A percentile compares a stretch with the other conserved stretches of the same genome.
Conservation (phyloP, 495 filamentous ascomycete species). For the Penicillium dipodomyicola region DNA sequence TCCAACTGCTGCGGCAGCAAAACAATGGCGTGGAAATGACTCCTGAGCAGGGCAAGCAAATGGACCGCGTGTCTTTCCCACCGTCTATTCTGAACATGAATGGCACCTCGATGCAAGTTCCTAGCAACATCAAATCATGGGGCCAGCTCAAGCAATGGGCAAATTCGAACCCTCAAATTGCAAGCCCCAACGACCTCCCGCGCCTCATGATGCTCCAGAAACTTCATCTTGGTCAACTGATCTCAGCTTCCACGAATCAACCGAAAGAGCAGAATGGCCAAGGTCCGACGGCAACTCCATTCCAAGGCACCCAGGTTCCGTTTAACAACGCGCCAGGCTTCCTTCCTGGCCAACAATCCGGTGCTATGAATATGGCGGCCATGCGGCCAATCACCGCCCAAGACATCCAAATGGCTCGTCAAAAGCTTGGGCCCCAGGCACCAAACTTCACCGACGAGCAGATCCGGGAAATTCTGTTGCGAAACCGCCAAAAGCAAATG, state of each 20-base stretch:
- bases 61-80: constrained; percentile 47
- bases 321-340: constrained; percentile 41
- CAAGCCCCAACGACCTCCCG: constrained; percentile 39
- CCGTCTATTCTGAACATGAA: constrained; percentile 36
- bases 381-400: constrained; percentile 41
- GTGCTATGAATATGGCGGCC: constrained; percentile 27
- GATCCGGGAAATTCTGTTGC: constrained; percentile 43
- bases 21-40: constrained; percentile 45
- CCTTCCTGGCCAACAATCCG: constrained; percentile 29
- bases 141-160: constrained; percentile 66
- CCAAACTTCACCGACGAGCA: constrained; percentile 52
- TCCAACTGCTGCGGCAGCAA: constrained; percentile 41
- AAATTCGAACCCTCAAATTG: constrained; percentile 44
- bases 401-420: constrained; percentile 48
- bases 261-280: constrained; percentile 30
- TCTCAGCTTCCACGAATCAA: constrained; percentile 23
- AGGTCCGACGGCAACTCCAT: constrained; percentile 20
- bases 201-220: constrained; percentile 53
- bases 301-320: constrained; percentile 29
- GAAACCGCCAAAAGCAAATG: constrained; percentile 36
- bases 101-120: constrained; percentile 42
- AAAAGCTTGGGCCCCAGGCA: constrained; percentile 39
- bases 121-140: constrained; percentile 68
- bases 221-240: constrained; percentile 49
- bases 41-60: constrained; percentile 43